Percentiles rank a stretch among this genome's conserved stretches.
Conservation (phyloP, 176 grass and related monocot genomes). For the Eragrostis nindensis region DNA sequence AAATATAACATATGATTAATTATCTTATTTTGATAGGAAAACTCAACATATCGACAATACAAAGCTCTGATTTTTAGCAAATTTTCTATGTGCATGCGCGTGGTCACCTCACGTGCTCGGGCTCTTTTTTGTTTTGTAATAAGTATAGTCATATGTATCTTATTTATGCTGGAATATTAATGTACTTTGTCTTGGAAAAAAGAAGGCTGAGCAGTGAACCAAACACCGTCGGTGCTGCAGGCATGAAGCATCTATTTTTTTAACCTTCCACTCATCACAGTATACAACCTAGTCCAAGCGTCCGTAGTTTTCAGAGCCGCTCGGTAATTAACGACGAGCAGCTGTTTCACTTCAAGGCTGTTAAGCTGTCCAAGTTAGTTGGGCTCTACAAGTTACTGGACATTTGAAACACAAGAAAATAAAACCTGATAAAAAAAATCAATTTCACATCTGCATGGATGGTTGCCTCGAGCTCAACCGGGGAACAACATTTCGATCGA, state of each 20-base stretch:
- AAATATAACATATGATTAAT: no score
- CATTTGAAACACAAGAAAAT: constrained; percentile 6
- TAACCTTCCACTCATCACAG: not conserved
- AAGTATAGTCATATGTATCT: no score
- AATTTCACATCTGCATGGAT: constrained; percentile 33
- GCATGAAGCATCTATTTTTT: not conserved
- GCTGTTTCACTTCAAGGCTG: constrained; percentile 37
- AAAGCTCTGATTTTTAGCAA: no score
- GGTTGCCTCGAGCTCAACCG: constrained; percentile 22
- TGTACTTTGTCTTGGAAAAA: no score
- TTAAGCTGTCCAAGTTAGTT: constrained; percentile 29
- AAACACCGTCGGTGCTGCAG: not conserved
- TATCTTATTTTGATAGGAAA: no score
- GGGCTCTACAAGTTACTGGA: constrained; percentile 17
- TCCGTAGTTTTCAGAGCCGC: not conserved
- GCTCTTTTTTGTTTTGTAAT: no score
- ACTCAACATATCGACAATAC: no score
- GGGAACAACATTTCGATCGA: constrained; percentile 12
- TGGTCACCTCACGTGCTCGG: no score
- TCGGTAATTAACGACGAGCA: constrained; percentile 48
- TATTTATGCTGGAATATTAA: no score
- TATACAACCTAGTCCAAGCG: not conserved
- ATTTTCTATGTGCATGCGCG: no score
- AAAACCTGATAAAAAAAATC: not conserved
- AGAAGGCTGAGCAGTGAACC: not conserved